Percentiles rank a stretch among this genome's conserved stretches.
Evolutionary conservation across 1,284 basidiomycete genomes (phyloP).

Genomic region (Apiotrichum porosum): DNA sequence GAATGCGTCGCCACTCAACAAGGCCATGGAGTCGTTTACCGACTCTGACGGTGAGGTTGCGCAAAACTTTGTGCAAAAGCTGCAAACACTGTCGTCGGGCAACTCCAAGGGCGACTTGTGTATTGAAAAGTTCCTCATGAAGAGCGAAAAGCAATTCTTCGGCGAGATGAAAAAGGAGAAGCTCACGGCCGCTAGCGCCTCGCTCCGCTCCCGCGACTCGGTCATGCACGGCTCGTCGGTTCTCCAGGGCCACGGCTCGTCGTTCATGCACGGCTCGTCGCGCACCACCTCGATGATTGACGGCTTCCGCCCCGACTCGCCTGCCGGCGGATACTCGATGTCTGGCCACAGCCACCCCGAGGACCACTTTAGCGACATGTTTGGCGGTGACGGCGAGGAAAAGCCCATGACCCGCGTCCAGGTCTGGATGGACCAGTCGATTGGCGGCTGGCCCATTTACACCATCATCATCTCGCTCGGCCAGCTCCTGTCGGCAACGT

Average conservation of each 20-base stretch:
- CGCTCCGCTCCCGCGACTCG: conserved; percentile 68
- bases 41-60: conserved; percentile 87
- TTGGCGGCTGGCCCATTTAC: conserved; percentile 82
- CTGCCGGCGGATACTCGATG: conserved; percentile 36
- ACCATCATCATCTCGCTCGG: conserved; percentile 79
- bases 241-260: conserved; percentile 13
- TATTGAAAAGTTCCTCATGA: conserved; percentile 81
- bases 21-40: conserved; percentile 88
- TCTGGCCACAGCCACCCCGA: conserved; percentile 43
- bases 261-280: conserved; percentile 20
- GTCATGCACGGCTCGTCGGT: conserved; percentile 51
- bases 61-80: conserved; percentile 77
- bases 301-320: conserved; percentile 63
- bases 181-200: conserved; percentile 40
- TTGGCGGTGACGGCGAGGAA: conserved; percentile 53
- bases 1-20: conserved; percentile 79
- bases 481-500: conserved; percentile 64
- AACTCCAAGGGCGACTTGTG: conserved; percentile 87
- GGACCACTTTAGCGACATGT: conserved; percentile 53
- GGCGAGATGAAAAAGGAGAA: conserved; percentile 81
- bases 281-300: conserved; percentile 58
- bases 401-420: conserved; percentile 72
- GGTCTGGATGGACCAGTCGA: conserved; percentile 68
- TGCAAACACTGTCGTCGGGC: conserved; percentile 69
- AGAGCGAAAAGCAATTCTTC: conserved; percentile 89